Percentiles rank a stretch among this genome's conserved stretches.
These are phyloP conservation scores for Salix caprea DNA, from an alignment of 345 rosid genomes.

Conservation along the genomic window DNA sequence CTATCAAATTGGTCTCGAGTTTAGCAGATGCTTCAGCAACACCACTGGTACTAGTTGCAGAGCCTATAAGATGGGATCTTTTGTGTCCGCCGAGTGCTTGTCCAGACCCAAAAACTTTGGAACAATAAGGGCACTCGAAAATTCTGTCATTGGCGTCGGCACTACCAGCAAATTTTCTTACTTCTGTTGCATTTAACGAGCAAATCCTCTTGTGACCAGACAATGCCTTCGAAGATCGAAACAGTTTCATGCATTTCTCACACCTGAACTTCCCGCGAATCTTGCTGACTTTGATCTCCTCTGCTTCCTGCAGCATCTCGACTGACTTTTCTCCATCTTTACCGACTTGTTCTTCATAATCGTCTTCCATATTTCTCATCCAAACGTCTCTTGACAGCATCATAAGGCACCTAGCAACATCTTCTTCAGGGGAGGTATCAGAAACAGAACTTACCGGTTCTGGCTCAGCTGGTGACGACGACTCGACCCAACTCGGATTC, in stretches of 20 bases:
- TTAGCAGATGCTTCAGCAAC: conserved; percentile 1
- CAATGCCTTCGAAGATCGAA: conserved; percentile 29
- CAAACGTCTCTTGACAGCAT: conserved; percentile 29
- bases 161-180: background rate
- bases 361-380: conserved; percentile 1
- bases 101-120: conserved; percentile 31
- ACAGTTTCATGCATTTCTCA: conserved; percentile 23
- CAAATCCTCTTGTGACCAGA: conserved; percentile 23
- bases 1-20: conserved; percentile 13
- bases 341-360: background rate
- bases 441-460: conserved; percentile 33
- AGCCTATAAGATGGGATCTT: conserved; percentile 20
- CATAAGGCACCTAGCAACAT: conserved; percentile 30
- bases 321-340: conserved; percentile 10
- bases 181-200: conserved; percentile 12
- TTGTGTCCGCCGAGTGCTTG: conserved; percentile 40
- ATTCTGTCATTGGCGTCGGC: conserved; percentile 9
- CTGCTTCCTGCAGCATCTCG: background rate
- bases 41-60: background rate
- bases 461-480: conserved; percentile 6
- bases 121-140: conserved; percentile 29
- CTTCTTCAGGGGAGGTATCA: conserved; percentile 27
- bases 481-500: background rate
- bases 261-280: conserved; percentile 25
- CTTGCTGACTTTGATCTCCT: conserved; percentile 13